phyloP scores from a whole-genome alignment of 1,284 basidiomycete species.

The Fomitopsis pinicola region DNA sequence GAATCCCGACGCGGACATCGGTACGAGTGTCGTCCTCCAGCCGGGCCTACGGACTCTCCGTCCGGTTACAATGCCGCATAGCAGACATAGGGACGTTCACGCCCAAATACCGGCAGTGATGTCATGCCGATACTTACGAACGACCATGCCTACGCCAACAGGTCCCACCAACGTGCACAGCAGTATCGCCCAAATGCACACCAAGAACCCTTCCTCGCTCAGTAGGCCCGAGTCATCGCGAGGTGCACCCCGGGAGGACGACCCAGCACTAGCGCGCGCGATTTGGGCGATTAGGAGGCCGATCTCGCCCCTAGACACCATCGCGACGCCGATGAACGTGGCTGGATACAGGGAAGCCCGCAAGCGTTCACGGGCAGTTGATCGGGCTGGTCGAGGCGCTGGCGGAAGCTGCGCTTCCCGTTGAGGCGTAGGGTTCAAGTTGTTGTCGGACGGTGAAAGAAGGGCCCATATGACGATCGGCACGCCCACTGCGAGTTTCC shows the following conservation, averaged over 20 bases:
- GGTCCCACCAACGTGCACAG: slow-evolving; percentile 46
- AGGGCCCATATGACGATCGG: slow-evolving; percentile 18
- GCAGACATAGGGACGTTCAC: not conserved
- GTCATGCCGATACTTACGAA: slow-evolving; percentile 14
- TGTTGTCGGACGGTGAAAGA: not conserved
- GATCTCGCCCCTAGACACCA: slow-evolving; percentile 51
- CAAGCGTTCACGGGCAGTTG: not conserved
- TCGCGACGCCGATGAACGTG: slow-evolving; percentile 32
- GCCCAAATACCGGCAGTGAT: slow-evolving; percentile 15
- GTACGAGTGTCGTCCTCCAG: no score
- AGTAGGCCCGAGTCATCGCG: slow-evolving; percentile 21
- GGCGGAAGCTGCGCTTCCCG: not conserved
- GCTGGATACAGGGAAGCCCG: slow-evolving; percentile 14
- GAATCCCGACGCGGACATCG: no score
- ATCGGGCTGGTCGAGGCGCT: not conserved
- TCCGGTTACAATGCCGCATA: no score
- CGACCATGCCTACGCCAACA: slow-evolving; percentile 31
- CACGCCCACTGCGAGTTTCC: slow-evolving; percentile 32
- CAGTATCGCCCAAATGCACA: slow-evolving; percentile 46
- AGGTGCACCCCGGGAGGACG: not conserved
- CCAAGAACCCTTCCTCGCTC: slow-evolving; percentile 36
- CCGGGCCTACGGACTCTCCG: no score
- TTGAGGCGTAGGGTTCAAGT: not conserved
- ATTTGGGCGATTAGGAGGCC: slow-evolving; percentile 38
- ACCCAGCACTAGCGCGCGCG: slow-evolving; percentile 11